Base-by-base conservation (phyloP, 495 filamentous ascomycete species). In the Collariella sp. region DNA sequence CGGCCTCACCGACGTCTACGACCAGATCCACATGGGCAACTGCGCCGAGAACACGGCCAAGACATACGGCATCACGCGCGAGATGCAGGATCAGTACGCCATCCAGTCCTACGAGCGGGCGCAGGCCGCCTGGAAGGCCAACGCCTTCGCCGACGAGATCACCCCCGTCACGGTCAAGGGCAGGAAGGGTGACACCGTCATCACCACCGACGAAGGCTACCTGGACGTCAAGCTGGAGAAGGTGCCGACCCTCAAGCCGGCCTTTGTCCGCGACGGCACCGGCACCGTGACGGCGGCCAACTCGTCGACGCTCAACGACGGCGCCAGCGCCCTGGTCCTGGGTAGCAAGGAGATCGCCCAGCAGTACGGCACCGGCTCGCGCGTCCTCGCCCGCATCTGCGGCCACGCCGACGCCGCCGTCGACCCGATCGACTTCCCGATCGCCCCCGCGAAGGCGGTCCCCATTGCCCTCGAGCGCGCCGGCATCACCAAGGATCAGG, bases 21-120 rank as follows among this genome's bases (percentile, higher is more conserved):
- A 95, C 67, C 78, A 95, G 64, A 84, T 96, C 63, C 91, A 96
- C 66, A 98, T 98, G 93, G 93, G 93, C 7, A 86, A 90, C 54
- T 98, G 93, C 64, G 93, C 91, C n/a, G 93, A 98, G 74, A 84
- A 86, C 52, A 95, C 91, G 12, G 91, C 88, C 5, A 93, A 91
- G 76, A 91, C 94, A 58, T 79, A 88, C 64, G 71, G 80, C 0
- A 80, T 98, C 46, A 82, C 84, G 1, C 76, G 93, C 13, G 83
- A 93, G 63, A 82, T 82, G 57, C 93, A 98, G 73, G 93, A 98
- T 59, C 74, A 84, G 43, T 98, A 93, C 65, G 89, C 93, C 11
- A 89, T 96, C 59, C 78, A 80, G 61, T 89, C 85, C 15, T 98
- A 95, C 61, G 76, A 88, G 67, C 82, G 91, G 20, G 86, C 91